Conservation (phyloP, 495 filamentous ascomycete genomes). For the Cercophora scortea region DNA sequence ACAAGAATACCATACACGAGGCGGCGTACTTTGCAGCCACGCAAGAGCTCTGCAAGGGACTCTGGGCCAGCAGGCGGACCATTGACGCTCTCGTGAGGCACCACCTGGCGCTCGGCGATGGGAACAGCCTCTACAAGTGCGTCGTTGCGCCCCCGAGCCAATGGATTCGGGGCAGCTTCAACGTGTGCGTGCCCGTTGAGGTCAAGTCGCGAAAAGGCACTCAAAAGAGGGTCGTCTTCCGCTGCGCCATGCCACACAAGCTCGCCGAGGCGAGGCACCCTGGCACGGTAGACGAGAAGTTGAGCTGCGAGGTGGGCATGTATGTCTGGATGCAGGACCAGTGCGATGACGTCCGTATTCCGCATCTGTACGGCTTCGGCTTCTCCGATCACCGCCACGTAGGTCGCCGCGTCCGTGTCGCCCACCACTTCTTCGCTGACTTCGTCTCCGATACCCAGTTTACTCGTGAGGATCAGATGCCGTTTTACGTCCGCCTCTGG, state of each 20-base stretch:
- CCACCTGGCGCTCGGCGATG: slow-evolving; percentile 6
- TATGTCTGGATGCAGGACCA: slow-evolving; percentile 29
- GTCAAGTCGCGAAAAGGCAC: slow-evolving; percentile 7
- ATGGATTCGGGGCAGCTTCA: slow-evolving; percentile 33
- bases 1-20: slow-evolving; percentile 11
- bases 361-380: slow-evolving; percentile 28
- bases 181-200: slow-evolving; percentile 31
- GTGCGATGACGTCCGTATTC: slow-evolving; percentile 26
- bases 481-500: slow-evolving; percentile 10
- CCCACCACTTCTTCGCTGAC: too few species aligned
- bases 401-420: neutral
- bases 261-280: slow-evolving; percentile 24
- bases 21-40: slow-evolving; percentile 12
- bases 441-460: slow-evolving; percentile 4
- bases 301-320: slow-evolving; percentile 29
- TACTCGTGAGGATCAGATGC: neutral
- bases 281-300: slow-evolving; percentile 32
- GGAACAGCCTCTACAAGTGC: neutral
- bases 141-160: neutral
- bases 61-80: slow-evolving; percentile 7
- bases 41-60: slow-evolving; percentile 16
- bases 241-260: slow-evolving; percentile 28
- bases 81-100: slow-evolving; percentile 11
- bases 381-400: slow-evolving; percentile 14
- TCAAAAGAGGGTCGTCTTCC: slow-evolving; percentile 17